Base-by-base conservation (phyloP, 2,329 filamentous ascomycete species). In the Fusarium foetens region DNA sequence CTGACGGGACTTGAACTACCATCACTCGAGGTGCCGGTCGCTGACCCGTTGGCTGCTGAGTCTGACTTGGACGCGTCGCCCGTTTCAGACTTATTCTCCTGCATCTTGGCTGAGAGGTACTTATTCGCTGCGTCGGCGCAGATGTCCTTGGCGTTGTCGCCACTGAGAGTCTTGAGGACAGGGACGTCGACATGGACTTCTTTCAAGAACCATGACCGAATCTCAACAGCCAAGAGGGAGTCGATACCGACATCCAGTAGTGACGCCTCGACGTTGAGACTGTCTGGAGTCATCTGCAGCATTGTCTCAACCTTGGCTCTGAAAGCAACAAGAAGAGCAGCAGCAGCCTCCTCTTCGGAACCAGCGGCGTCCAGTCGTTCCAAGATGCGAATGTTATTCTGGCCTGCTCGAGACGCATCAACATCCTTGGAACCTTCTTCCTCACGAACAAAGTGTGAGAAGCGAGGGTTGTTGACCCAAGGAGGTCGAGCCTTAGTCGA, bases 151-250 rank as follows among this genome's bases (percentile, higher is more conserved):
- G 51, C 51, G 8, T 54, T 62, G 8, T 57, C 58, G 4, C 58
- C 41, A 19, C 41, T 41, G 4, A 62, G 41, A 5, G 57, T 60
- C n/a, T 63, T 63, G 25, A 63, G 61, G 0, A 63, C 55, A 33
- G 61, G 61, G 0, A 60, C 57, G 7, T 63, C 52, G 14, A 63
- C 45, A 5, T 63, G 54, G 1, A 63, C 13, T 16, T 58, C 52
- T n/a, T 63, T 60, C 19, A 63, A 27, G 31, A 63, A 63, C 61
- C 55, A 63, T 8, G 61, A 63, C 3, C 61, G 54, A 3, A 63
- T 51, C 21, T 63, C 61, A 5, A 63, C 61, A 5, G 54, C 53
- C 14, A 63, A 14, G 10, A 63, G 45, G 1, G 61, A 63, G 33
- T 63, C 61, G 3, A 63, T 54, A 5, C 58, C 48, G 3, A 60